Evolutionary conservation across 495 filamentous ascomycete species (phyloP), one percentile per base, ranked within the genome.

Genomic region (Hypoxylon cercidicola): DNA sequence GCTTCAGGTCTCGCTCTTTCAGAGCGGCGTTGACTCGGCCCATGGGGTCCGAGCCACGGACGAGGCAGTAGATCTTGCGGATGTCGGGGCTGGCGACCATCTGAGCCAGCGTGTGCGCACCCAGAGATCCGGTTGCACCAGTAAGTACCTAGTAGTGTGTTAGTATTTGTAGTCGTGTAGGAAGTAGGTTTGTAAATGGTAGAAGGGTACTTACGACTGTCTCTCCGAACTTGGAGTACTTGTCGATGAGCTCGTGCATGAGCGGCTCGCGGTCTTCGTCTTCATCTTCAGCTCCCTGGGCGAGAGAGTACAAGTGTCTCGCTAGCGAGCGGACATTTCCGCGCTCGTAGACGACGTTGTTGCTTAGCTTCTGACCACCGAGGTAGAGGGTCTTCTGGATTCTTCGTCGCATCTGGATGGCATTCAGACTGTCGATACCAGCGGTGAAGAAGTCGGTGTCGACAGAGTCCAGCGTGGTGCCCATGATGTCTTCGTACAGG

Each of bases 381-480:
- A 82, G 67, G 23, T 71, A 70, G 41, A 82, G 77, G 35, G 77
- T 70, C 12, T 77, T 71, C n/a, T 80, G 63, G 18, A 87, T 77
- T 12, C 81, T 68, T 8, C 78, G 73, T 39, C 83, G 77, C 50
- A 87, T 70, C 30, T 84, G 81, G 19, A 86, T 86, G 1, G 84
- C 81, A 44, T 81, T 80, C 12, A 87, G 68, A 47, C 84, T 86
- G 62, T 86, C 84, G 9, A 87, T 66, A 12, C 85, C 85, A n/a
- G 78, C 74, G 0, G 77, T 64, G 55, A 85, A 87, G 69, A 87
- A 81, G 60, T 84, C 79, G 9, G 76, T 68, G 1, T 81, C 55
- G 0, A 59, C 47, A 43, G 70, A 55, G 3, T 76, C 66, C 9
- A 82, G 49, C 0, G 60, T 6, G 15, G 80, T 60, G 10, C 66